Evolutionary conservation across 169 alveolate genomes (phyloP), one percentile per base, ranked within the genome.

Genomic region (Plasmodium cynomolgi): DNA sequence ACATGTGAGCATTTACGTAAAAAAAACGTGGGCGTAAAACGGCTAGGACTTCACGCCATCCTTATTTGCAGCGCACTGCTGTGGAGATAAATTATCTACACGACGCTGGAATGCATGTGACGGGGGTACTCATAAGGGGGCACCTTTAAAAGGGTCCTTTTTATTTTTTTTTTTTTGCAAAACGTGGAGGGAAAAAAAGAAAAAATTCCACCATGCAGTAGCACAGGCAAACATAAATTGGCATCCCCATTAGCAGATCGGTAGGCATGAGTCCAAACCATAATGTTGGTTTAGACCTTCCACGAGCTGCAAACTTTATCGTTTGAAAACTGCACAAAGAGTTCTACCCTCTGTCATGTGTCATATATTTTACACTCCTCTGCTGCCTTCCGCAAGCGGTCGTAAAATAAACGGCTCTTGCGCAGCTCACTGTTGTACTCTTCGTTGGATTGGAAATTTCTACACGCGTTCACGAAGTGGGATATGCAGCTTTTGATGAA

Each of bases 401-500:
- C 93, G 44, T 85, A 85, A 85, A 85, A 85, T 17, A 34, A 56
- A 17, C 26, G 6, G 44, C 81, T 74, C 71, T 85, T 85, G 34
- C 68, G 26, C 58, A 85, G 13, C 33, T 85, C 85, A 50, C 41
- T 34, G 41, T 31, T 71, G 80, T 75, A 85, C 31, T 74, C 86
- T 50, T 85, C 81, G 44, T 85, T 85, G 68, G 37, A 17, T 39
- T 85, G 85, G 47, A 85, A 85, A 37, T 54, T 75, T 75, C 41
- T 75, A 41, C 93, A 75, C 58, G 80, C 85, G 73, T 74, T 85
- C 31, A 54, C 44, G 44, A 85, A 85, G 26, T 85, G 93, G 13
- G 93, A 50, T 31, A 85, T 50, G 20, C 93, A 85, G 31, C 93
- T 85, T 20, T 85, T 85, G 58, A 77, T 77, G 81, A 85, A 85